Evolutionary conservation across 2,329 filamentous ascomycete species (phyloP).

Genomic region (Cytospora piceae): DNA sequence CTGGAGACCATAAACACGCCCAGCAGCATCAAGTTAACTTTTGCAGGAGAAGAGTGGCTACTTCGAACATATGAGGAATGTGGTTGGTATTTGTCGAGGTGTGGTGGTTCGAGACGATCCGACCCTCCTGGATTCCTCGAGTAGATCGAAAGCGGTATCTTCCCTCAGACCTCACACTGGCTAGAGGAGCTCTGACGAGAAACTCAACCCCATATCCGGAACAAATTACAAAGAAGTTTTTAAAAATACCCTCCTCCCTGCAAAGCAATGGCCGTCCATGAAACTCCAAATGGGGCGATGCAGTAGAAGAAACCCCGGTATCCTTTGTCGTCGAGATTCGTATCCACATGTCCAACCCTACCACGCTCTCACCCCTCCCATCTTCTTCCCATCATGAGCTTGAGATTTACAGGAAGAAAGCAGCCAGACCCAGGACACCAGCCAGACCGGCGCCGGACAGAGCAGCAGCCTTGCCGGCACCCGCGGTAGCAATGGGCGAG

Average conservation of each 20-base stretch:
- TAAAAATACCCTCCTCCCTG: conserved; percentile 21
- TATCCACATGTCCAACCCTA: conserved; percentile 29
- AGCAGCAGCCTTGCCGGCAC: conserved; percentile 59
- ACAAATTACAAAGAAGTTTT: conserved; percentile 33
- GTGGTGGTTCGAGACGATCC: neutral
- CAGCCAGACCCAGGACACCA: conserved; percentile 63
- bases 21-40: conserved; percentile 20
- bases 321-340: conserved; percentile 35
- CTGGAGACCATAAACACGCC: conserved; percentile 46
- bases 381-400: conserved; percentile 31
- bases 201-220: conserved; percentile 32
- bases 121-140: conserved; percentile 6
- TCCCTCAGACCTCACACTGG: conserved; percentile 1
- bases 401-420: conserved; percentile 60
- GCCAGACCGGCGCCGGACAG: conserved; percentile 63
- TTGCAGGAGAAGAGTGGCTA: neutral
- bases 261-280: conserved; percentile 32
- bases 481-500: conserved; percentile 57
- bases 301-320: conserved; percentile 18
- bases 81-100: conserved; percentile 18
- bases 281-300: conserved; percentile 33
- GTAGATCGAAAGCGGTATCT: conserved; percentile 16
- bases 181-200: conserved; percentile 30
- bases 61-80: conserved; percentile 19
- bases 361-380: conserved; percentile 3